Evolutionary conservation across 345 rosid species (phyloP).

Genomic region (Salix dunnii): DNA sequence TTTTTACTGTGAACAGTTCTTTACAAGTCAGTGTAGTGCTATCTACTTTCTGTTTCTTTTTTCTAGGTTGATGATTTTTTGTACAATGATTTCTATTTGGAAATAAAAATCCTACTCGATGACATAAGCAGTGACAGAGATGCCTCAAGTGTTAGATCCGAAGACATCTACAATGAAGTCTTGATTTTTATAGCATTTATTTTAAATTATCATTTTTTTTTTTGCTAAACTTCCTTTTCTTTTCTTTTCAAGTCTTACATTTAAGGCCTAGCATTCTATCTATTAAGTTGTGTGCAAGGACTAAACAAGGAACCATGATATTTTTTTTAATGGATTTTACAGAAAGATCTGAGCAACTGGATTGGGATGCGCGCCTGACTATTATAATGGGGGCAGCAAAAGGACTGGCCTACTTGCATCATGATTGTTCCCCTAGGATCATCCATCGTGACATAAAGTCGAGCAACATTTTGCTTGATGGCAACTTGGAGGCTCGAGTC

Average conservation of each 20-base stretch:
- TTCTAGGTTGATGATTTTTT: not conserved
- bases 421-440: conserved; percentile 98
- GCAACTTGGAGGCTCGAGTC: conserved; percentile 93
- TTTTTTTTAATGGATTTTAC: conserved; percentile 25
- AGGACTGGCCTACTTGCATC: conserved; percentile 95
- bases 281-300: not conserved
- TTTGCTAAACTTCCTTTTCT: not conserved
- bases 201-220: not conserved
- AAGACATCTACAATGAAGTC: not conserved
- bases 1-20: not conserved
- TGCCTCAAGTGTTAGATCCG: not conserved
- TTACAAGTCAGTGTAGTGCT: not conserved
- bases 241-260: not conserved
- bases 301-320: not conserved
- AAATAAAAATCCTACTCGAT: not conserved
- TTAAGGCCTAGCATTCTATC: not conserved
- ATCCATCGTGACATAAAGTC: conserved; percentile 98
- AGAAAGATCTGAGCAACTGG: conserved; percentile 86
- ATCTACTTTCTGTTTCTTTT: not conserved
- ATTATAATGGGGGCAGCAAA: conserved; percentile 94
- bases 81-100: not conserved
- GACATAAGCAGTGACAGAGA: not conserved
- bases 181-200: not conserved
- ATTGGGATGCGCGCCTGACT: conserved; percentile 93
- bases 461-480: conserved; percentile 95